These are phyloP conservation scores for Carex pumila DNA, from an alignment of 176 grass and related monocot species.

Conservation along the genomic window DNA sequence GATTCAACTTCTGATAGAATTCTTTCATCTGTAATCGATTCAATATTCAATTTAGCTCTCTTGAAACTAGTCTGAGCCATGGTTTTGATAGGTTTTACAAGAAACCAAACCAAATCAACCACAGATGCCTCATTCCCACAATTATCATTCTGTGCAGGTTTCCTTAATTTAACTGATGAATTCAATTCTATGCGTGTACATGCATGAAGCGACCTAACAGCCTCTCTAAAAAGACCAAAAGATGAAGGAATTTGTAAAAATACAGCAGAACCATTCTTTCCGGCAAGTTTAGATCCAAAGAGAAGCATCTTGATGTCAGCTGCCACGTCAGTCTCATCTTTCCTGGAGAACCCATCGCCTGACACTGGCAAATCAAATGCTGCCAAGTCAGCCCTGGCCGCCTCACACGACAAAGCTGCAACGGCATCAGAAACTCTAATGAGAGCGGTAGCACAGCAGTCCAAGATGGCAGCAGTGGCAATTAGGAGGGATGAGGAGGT, in stretches of 20 bases:
- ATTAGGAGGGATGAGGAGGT: constrained; percentile 41
- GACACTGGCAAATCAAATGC: constrained; percentile 66
- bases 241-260: constrained; percentile 60
- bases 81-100: constrained; percentile 46
- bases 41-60: constrained; percentile 39
- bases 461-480: constrained; percentile 52
- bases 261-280: constrained; percentile 19
- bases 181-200: constrained; percentile 76
- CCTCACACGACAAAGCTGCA: constrained; percentile 78
- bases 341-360: constrained; percentile 67
- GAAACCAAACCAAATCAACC: constrained; percentile 40
- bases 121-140: constrained; percentile 65
- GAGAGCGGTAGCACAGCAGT: constrained; percentile 70
- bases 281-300: constrained; percentile 67
- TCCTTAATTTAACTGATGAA: constrained; percentile 56
- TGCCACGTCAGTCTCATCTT: constrained; percentile 81
- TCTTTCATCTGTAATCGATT: constrained; percentile 41
- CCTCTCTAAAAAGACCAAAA: constrained; percentile 63
- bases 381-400: constrained; percentile 42
- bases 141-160: constrained; percentile 27
- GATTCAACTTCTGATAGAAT: constrained; percentile 37
- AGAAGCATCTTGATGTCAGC: constrained; percentile 67
- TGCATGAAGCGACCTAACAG: constrained; percentile 57
- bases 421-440: constrained; percentile 62
- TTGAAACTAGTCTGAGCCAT: constrained; percentile 55